Base-by-base conservation (phyloP, 2,329 filamentous ascomycete genomes). In the Neoascochyta sp. region DNA sequence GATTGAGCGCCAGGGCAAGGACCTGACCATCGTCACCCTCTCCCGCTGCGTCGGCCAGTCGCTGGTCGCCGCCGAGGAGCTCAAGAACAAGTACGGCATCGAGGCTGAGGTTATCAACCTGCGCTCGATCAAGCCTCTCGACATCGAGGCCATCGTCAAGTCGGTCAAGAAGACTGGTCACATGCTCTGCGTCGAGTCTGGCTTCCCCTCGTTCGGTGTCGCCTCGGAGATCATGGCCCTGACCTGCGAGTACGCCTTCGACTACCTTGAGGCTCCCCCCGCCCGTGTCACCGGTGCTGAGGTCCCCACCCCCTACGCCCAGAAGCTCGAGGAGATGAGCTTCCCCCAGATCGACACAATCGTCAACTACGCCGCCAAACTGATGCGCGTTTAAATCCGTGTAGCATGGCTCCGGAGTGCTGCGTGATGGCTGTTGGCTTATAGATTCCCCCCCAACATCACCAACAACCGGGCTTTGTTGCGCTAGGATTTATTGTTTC, bases 151-250 rank as follows among this genome's bases (percentile, higher is more conserved):
- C 48, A 96, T 98, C 57, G 75, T 96, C 67, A 88, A 93, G 67
- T 95, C 89, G 9, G 82, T 98, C 64, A 96, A 98, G 85, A 98
- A 98, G 83, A 98, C 92, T 11, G 83, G 86, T 64, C 85, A 83
- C 59, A 79, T 98, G 43, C 76, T 98, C 65, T 81, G 80, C 22
- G 87, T 98, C 51, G 90, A 96, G 71, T 95, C 88, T 34, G 92
- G 90, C 46, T 98, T 89, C 79, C 92, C 92, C 43, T 86, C 86
- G 57, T 98, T 89, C 62, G 92, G 92, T 64, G 87, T 98, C 50
- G 78, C 82, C 37, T 78, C 90, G 35, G 92, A 98, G 73, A 88
- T 98, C 55, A 78, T 98, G 44, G 92, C 92, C 38, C 74, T 95
- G 39, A 82, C 87, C 43, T 94, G 94, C 83, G 92, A 98, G 71